phyloP scores from a whole-genome alignment of 768 basidiomycete species.

The Boletus bicolor region DNA sequence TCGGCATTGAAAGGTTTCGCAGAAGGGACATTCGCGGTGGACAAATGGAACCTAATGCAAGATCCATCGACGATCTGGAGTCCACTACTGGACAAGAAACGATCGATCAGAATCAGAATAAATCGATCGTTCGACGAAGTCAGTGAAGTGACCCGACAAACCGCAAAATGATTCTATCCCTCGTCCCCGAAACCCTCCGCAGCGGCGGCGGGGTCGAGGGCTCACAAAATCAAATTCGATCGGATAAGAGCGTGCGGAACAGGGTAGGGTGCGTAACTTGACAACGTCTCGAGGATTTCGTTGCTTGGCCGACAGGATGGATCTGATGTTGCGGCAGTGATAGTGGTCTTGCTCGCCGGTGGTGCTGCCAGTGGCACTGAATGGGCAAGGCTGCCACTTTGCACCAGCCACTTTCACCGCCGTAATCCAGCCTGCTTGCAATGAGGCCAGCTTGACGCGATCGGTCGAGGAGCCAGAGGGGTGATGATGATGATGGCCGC shows the following conservation, averaged over 20 bases:
- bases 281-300: constrained; percentile 43
- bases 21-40: constrained; percentile 45
- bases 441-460: constrained; percentile 15
- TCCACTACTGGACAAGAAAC: constrained; percentile 48
- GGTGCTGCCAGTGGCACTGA: background rate
- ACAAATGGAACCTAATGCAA: constrained; percentile 53
- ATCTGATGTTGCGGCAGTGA: constrained; percentile 11
- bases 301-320: constrained; percentile 14
- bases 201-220: constrained; percentile 52
- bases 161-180: constrained; percentile 42
- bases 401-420: constrained; percentile 10
- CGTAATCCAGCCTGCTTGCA: constrained; percentile 13
- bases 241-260: constrained; percentile 7
- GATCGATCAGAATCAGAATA: constrained; percentile 48
- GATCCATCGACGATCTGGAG: constrained; percentile 50
- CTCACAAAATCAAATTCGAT: constrained; percentile 28
- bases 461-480: background rate
- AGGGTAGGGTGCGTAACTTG: constrained; percentile 12
- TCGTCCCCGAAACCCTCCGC: constrained; percentile 48
- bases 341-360: background rate
- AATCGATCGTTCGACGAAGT: constrained; percentile 62
- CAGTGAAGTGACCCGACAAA: constrained; percentile 50
- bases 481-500: constrained; percentile 4
- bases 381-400: constrained; percentile 5
- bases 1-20: constrained; percentile 44